phyloP scores from a whole-genome alignment of 225 moss, liverwort and hornwort genomes.

The Pseudisothecium myosuroides region DNA sequence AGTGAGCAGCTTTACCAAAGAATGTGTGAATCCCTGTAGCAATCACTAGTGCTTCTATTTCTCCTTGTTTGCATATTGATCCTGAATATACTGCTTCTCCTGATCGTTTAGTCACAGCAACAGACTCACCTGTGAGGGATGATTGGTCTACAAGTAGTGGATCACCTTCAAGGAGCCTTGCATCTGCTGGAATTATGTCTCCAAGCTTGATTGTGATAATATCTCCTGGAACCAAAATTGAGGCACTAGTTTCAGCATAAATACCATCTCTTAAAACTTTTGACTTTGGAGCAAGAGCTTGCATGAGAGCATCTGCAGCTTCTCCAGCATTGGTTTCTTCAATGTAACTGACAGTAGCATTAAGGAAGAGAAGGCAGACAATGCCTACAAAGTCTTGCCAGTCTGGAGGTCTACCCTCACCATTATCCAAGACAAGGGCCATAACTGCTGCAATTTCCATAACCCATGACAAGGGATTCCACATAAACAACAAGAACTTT shows the following conservation, averaged over 20 bases:
- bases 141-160: constrained; percentile 24
- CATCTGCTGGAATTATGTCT: constrained; percentile 29
- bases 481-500: constrained; percentile 32
- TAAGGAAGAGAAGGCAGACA: neutral
- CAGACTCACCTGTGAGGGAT: constrained; percentile 27
- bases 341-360: constrained; percentile 19
- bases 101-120: constrained; percentile 27
- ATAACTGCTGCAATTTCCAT: constrained; percentile 33
- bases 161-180: constrained; percentile 27
- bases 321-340: constrained; percentile 39
- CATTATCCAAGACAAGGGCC: constrained; percentile 26
- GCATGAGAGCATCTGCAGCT: constrained; percentile 33
- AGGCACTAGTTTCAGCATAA: constrained; percentile 14
- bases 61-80: constrained; percentile 75
- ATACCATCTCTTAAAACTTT: constrained; percentile 20
- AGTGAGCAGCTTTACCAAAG: constrained; percentile 74
- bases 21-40: constrained; percentile 64
- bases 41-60: constrained; percentile 68
- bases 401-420: constrained; percentile 2
- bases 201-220: constrained; percentile 27
- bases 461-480: constrained; percentile 40
- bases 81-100: constrained; percentile 62
- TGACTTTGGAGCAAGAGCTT: constrained; percentile 14
- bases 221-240: constrained; percentile 29
- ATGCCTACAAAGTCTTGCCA: constrained; percentile 46